Base-by-base conservation (phyloP, 2,329 filamentous ascomycete species). In the Delphinella strobiligena region DNA sequence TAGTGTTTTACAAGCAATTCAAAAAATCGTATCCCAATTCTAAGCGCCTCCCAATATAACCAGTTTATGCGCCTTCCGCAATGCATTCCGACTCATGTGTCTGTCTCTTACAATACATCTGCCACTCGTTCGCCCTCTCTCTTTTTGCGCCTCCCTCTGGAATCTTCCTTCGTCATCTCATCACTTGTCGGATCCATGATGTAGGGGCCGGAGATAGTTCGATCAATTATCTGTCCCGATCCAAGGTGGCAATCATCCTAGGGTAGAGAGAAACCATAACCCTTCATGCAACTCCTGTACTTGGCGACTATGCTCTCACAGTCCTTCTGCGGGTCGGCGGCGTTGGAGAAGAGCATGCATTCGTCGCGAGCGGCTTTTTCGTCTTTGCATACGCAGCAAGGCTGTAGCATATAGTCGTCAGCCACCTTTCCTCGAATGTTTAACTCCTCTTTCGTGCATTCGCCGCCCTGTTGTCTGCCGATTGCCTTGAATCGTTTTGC, bases 341-440 rank as follows among this genome's bases (percentile, higher is more conserved):
- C 73, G 47, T 76, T 87, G 41, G 86, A 93, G 69, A 96, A 95
- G 41, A 98, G 82, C 89, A 98, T 96, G 71, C 91, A 98, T 65
- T 98, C 88, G 67, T 98, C 91, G 47, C 91, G 85, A 51, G 74
- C 74, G 30, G 84, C 72, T 64, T 98, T 98, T 63, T 98, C 87
- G 33, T 91, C 78, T 59, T 88, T 95, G 76, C 91, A 98, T 19
- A 96, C 91, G 60, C 91, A 96, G 74, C 91, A 96, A 32, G 89
- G 89, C 86, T 95, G 54, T 31, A 10, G 18, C 1, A 15, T 9
- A 2, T 11, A 10, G 38, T 47, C 34, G 45, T 41, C 22, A 3
- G 14, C 16, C 24, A n/a, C n/a, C n/a, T n/a, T n/a, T n/a, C n/a
- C n/a, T n/a, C n/a, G n/a, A n/a, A n/a, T n/a, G n/a, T n/a, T n/a